Conservation (phyloP, 73 alveolate species). For the Paramecium pentaurelia region DNA sequence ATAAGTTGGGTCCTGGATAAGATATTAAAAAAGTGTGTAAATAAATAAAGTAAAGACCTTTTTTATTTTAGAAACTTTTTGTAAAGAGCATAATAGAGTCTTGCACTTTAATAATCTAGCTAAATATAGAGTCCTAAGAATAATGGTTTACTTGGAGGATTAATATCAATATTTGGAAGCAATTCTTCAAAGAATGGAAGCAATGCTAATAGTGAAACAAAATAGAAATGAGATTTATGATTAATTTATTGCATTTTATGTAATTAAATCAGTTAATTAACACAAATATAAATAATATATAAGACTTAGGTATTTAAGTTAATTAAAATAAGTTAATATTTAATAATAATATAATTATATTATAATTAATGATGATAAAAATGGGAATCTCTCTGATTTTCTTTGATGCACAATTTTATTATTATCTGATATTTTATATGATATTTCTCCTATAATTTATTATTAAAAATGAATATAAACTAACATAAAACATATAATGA, state of each 20-base stretch:
- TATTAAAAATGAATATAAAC: slow-evolving; percentile 1
- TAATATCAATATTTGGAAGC: not conserved
- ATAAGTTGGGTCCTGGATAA: not conserved
- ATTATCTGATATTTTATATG: slow-evolving; percentile 7
- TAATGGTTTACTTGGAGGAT: not conserved
- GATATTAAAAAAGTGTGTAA: not conserved
- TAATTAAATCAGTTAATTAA: not conserved
- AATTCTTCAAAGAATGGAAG: not conserved
- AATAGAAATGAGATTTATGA: not conserved
- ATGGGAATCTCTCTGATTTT: slow-evolving; percentile 55
- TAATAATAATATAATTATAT: not conserved
- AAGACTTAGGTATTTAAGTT: not conserved
- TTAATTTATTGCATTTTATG: not conserved
- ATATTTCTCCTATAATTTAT: not conserved
- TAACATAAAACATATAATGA: not conserved
- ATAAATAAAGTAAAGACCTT: not conserved
- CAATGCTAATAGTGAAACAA: not conserved
- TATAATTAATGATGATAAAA: slow-evolving; percentile 14
- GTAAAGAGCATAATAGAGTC: not conserved
- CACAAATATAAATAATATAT: not conserved
- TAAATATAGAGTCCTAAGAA: not conserved
- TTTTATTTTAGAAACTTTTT: not conserved
- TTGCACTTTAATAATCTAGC: not conserved
- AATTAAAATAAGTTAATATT: not conserved
- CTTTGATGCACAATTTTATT: slow-evolving; percentile 4